A percentile compares a stretch with the other conserved stretches of the same genome.
Evolutionary conservation across 2,329 filamentous ascomycete species (phyloP).

Genomic region (Fusarium begoniae): DNA sequence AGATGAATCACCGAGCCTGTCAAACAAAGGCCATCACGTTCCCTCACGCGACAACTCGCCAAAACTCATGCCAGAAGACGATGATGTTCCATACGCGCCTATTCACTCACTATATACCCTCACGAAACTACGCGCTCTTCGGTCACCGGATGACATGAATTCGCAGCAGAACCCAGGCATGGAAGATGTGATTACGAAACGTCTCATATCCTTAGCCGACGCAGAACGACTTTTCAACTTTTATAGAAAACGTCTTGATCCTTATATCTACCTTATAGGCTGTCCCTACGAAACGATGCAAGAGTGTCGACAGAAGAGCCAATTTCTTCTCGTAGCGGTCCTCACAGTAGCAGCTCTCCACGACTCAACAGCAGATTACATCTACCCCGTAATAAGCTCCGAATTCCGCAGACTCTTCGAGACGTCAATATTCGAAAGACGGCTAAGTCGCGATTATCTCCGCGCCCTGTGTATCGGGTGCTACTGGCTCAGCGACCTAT

Average conservation of each 20-base stretch:
- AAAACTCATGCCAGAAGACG: conserved; percentile 38
- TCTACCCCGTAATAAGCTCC: conserved; percentile 61
- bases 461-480: conserved; percentile 67
- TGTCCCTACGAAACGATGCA: conserved; percentile 58
- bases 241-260: conserved; percentile 59
- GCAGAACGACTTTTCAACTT: conserved; percentile 60
- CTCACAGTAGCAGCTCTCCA: conserved; percentile 67
- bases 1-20: conserved; percentile 7
- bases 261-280: conserved; percentile 61
- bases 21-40: conserved; percentile 19
- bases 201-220: conserved; percentile 54
- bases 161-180: conserved; percentile 12
- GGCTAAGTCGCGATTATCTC: conserved; percentile 58
- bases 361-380: conserved; percentile 59
- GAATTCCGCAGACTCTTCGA: conserved; percentile 65
- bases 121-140: conserved; percentile 46
- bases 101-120: conserved; percentile 49
- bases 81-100: conserved; percentile 46
- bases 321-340: conserved; percentile 63
- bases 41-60: conserved; percentile 32
- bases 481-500: conserved; percentile 69
- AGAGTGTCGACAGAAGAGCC: conserved; percentile 62
- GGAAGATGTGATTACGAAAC: conserved; percentile 48
- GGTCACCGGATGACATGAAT: conserved; percentile 41
- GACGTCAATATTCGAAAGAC: conserved; percentile 48